Conservation (phyloP, 768 basidiomycete genomes). For the Hemileccinum rubropunctum region DNA sequence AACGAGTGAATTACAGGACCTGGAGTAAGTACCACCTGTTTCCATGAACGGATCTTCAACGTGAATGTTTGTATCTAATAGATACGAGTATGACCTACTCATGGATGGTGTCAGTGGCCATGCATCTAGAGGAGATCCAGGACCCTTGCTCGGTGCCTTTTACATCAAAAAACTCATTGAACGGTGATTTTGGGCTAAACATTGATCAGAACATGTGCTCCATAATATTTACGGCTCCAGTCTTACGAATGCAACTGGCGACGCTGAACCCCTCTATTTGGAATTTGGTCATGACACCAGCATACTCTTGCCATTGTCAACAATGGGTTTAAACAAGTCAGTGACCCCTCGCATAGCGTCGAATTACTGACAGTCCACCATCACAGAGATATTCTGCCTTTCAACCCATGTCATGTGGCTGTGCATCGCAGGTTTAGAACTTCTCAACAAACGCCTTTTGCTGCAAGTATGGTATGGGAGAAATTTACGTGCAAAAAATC, state of each 20-base stretch:
- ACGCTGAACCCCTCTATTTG: constrained; percentile 34
- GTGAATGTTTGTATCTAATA: not conserved
- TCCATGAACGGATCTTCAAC: not conserved
- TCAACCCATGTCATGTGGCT: constrained; percentile 27
- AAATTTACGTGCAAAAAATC: constrained; percentile 37
- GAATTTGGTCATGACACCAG: constrained; percentile 46
- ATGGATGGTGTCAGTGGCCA: constrained; percentile 39
- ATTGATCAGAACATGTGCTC: not conserved
- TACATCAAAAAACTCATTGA: constrained; percentile 40
- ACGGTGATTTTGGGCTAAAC: constrained; percentile 24
- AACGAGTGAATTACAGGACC: constrained; percentile 30
- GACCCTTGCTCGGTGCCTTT: constrained; percentile 38
- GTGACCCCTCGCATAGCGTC: not conserved
- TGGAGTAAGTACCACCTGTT: constrained; percentile 31
- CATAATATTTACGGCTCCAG: constrained; percentile 12
- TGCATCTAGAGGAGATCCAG: constrained; percentile 29
- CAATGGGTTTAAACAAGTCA: constrained; percentile 37
- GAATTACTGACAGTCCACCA: not conserved
- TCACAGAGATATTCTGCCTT: constrained; percentile 32
- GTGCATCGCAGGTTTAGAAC: constrained; percentile 36
- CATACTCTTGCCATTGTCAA: constrained; percentile 38
- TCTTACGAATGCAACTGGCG: constrained; percentile 34
- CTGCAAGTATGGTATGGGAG: constrained; percentile 44
- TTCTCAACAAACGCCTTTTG: constrained; percentile 41
- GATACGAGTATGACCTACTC: constrained; percentile 40